Percentiles rank a stretch among this genome's conserved stretches.
These are phyloP conservation scores for Zygnema cylindricum DNA, from an alignment of 139 green algal species.

Conservation along the genomic window DNA sequence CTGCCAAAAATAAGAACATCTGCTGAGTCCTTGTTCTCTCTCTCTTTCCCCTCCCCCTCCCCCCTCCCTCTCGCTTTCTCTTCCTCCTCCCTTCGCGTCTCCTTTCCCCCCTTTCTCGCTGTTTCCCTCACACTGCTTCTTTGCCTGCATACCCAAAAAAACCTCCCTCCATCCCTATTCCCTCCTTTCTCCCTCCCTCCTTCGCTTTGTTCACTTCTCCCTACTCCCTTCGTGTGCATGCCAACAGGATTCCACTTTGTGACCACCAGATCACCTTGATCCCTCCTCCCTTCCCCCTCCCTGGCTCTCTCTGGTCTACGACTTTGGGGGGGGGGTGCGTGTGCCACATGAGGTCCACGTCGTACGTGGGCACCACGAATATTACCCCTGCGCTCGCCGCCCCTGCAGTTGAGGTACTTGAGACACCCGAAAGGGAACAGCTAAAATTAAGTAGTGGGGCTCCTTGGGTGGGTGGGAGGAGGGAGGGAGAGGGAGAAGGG, in stretches of 20 bases:
- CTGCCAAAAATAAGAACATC: too few relatives aligned
- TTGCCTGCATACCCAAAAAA: too few relatives aligned
- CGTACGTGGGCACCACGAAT: conserved; percentile 50
- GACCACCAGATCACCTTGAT: too few relatives aligned
- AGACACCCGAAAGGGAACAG: too few relatives aligned
- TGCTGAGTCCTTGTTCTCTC: too few relatives aligned
- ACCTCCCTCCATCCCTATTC: neutral
- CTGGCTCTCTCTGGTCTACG: too few relatives aligned
- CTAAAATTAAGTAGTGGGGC: too few relatives aligned
- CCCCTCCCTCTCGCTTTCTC: neutral
- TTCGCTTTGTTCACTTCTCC: neutral
- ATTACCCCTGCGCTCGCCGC: neutral
- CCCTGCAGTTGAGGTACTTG: too few relatives aligned
- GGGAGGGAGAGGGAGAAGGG: too few relatives aligned
- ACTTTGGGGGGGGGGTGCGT: conserved; percentile 8
- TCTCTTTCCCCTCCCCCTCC: neutral
- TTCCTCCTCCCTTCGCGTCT: neutral
- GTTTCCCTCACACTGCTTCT: too few relatives aligned
- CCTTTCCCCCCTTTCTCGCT: neutral
- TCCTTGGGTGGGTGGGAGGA: too few relatives aligned
- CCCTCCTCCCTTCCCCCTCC: neutral
- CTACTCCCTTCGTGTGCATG: neutral
- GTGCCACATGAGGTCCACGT: conserved; percentile 56
- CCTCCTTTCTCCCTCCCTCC: neutral
- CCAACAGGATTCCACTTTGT: too few relatives aligned